phyloP scores from a whole-genome alignment of 2,329 filamentous ascomycete species.

The Graphilbum ipis-grandicollis region DNA sequence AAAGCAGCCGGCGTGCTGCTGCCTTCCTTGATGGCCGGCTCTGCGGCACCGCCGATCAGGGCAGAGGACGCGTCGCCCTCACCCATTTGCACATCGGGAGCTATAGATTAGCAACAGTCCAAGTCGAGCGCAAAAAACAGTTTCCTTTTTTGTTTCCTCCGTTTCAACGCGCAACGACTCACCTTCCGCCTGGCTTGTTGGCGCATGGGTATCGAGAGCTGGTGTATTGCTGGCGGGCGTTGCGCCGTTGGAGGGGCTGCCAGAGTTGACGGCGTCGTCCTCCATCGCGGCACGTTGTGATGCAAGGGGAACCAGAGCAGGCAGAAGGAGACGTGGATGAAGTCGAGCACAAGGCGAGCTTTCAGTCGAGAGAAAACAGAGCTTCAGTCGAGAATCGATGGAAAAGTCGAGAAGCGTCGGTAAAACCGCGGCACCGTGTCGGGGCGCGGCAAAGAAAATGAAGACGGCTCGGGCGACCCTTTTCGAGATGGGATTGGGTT shows the following conservation, averaged over 20 bases:
- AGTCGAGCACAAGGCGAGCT: not conserved
- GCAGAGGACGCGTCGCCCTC: slow-evolving; percentile 25
- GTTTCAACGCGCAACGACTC: no score
- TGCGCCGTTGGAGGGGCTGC: slow-evolving; percentile 36
- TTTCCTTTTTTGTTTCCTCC: no score
- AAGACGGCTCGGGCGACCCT: not conserved
- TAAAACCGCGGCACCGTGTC: no score
- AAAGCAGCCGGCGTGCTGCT: slow-evolving; percentile 39
- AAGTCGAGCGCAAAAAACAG: no score
- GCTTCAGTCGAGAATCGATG: not conserved
- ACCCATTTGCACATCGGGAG: slow-evolving; percentile 50
- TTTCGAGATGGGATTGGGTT: not conserved
- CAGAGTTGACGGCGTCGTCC: slow-evolving; percentile 36
- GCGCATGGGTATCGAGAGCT: slow-evolving; percentile 30
- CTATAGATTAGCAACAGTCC: no score
- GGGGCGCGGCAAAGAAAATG: no score
- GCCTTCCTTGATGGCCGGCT: slow-evolving; percentile 41
- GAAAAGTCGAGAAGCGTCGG: not conserved
- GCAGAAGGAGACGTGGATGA: slow-evolving; percentile 1
- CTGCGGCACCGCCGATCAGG: no score
- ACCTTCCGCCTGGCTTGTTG: slow-evolving; percentile 27
- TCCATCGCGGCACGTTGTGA: slow-evolving; percentile 30
- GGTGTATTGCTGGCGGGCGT: slow-evolving; percentile 40
- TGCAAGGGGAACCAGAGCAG: not conserved
- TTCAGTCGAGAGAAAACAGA: no score